A percentile compares a stretch with the other conserved stretches of the same genome.
Conservation (phyloP, 2,329 filamentous ascomycete genomes). For the Ilyonectria destructans region DNA sequence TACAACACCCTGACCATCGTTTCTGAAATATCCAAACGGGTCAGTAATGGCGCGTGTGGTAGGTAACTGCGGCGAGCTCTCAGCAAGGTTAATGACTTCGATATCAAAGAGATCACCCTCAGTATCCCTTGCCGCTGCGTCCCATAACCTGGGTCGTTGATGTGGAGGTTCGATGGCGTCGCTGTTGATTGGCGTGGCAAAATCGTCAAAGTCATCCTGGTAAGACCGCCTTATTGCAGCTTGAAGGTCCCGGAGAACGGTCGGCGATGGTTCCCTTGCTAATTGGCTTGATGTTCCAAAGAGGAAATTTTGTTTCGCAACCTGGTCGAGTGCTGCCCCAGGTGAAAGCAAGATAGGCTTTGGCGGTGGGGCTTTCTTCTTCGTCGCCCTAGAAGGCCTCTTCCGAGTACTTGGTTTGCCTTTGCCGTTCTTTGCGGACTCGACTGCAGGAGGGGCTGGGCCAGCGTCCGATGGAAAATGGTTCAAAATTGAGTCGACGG, state of each 20-base stretch:
- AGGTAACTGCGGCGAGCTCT: slow-evolving; percentile 55
- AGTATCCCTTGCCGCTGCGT: slow-evolving; percentile 77
- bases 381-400: slow-evolving; percentile 53
- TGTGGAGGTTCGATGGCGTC: slow-evolving; percentile 55
- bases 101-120: slow-evolving; percentile 76
- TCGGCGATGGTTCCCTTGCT: slow-evolving; percentile 80
- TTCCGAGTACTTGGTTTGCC: slow-evolving; percentile 55
- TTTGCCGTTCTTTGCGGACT: slow-evolving; percentile 47
- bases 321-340: slow-evolving; percentile 75
- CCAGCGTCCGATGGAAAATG: slow-evolving; percentile 54
- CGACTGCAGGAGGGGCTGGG: slow-evolving; percentile 8
- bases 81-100: slow-evolving; percentile 73
- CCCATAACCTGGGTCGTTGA: slow-evolving; percentile 73
- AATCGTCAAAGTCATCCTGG: slow-evolving; percentile 57
- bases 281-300: slow-evolving; percentile 92
- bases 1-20: slow-evolving; percentile 16
- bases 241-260: slow-evolving; percentile 75
- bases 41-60: slow-evolving; percentile 49
- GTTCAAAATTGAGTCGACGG: slow-evolving; percentile 60
- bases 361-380: slow-evolving; percentile 59
- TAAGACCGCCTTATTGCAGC: slow-evolving; percentile 75
- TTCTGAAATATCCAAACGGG: slow-evolving; percentile 58
- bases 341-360: slow-evolving; percentile 77
- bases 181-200: slow-evolving; percentile 58
- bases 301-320: slow-evolving; percentile 81